Percentiles rank a stretch among this genome's conserved stretches.
phyloP scores from a whole-genome alignment of 306 rosid genomes.

The Vicia villosa region DNA sequence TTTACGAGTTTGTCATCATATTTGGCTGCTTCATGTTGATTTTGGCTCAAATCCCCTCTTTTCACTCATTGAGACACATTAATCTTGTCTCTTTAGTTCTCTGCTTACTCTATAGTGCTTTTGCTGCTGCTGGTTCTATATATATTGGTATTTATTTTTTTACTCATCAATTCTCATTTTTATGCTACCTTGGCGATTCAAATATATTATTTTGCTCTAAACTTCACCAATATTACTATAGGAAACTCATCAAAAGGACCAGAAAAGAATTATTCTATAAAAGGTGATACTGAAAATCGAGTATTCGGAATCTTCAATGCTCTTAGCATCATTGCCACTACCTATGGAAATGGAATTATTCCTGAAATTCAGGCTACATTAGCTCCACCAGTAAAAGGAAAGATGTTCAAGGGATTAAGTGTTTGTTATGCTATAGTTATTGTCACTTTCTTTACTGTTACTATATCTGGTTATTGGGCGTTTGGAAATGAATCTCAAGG shows the following conservation, averaged over 20 bases:
- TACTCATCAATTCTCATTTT: background rate
- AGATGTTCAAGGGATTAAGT: constrained; percentile 77
- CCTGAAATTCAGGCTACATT: constrained; percentile 95
- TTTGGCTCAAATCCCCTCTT: constrained; percentile 80
- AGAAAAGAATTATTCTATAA: constrained; percentile 61
- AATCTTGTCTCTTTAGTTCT: constrained; percentile 63
- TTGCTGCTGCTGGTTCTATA: constrained; percentile 64
- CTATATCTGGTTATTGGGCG: constrained; percentile 83
- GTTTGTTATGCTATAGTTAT: constrained; percentile 56
- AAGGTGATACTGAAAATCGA: constrained; percentile 44
- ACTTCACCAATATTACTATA: constrained; percentile 1
- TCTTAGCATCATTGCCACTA: constrained; percentile 73
- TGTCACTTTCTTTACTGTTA: constrained; percentile 65
- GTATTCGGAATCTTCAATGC: constrained; percentile 76
- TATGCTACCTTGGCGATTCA: background rate
- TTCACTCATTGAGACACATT: constrained; percentile 79
- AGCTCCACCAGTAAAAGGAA: constrained; percentile 78
- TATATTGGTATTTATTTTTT: constrained; percentile 50
- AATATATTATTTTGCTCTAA: background rate
- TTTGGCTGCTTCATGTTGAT: constrained; percentile 79
- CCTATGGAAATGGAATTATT: constrained; percentile 77
- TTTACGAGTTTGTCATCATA: constrained; percentile 64
- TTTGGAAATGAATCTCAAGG: constrained; percentile 69
- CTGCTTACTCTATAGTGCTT: constrained; percentile 60
- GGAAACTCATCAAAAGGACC: constrained; percentile 73